phyloP scores from a whole-genome alignment of 2,329 filamentous ascomycete species.

The Calonectria multiphialidica region DNA sequence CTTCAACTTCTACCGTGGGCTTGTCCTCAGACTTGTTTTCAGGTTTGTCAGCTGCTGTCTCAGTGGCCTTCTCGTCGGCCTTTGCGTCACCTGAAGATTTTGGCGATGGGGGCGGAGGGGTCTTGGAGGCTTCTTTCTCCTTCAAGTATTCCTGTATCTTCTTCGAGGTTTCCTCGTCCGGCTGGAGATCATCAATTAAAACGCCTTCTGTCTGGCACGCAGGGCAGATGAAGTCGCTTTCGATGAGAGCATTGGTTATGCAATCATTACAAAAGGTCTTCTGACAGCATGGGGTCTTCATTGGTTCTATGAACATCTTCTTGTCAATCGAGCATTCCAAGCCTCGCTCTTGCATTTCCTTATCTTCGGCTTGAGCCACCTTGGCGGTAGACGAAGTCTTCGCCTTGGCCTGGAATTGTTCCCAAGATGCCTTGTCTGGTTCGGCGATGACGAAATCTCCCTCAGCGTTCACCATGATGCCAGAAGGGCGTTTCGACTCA shows the following conservation, averaged over 20 bases:
- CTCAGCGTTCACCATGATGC: conserved; percentile 97
- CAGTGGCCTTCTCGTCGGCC: conserved; percentile 39
- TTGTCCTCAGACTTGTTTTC: conserved; percentile 55
- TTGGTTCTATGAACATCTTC: conserved; percentile 97
- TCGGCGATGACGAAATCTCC: conserved; percentile 98
- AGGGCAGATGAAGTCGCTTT: conserved; percentile 97
- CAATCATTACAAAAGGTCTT: conserved; percentile 99
- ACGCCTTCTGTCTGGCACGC: conserved; percentile 92
- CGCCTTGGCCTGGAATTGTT: conserved; percentile 94
- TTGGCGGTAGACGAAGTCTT: conserved; percentile 89
- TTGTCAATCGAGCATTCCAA: conserved; percentile 97
- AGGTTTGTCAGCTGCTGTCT: conserved; percentile 43
- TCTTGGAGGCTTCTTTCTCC: conserved; percentile 67
- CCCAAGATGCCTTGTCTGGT: conserved; percentile 95
- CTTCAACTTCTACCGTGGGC: conserved; percentile 40
- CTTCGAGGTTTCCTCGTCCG: conserved; percentile 81
- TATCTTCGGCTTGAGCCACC: conserved; percentile 80
- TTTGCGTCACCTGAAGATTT: conserved; percentile 41
- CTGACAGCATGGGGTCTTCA: conserved; percentile 98
- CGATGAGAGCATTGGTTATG: conserved; percentile 98
- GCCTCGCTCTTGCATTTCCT: conserved; percentile 88
- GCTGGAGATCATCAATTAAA: conserved; percentile 89
- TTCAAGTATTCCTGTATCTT: conserved; percentile 83
- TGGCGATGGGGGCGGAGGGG: conserved; percentile 47
- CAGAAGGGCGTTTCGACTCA: conserved; percentile 87